phyloP scores from a whole-genome alignment of 495 filamentous ascomycete genomes.

The Pyronema omphalodes region DNA sequence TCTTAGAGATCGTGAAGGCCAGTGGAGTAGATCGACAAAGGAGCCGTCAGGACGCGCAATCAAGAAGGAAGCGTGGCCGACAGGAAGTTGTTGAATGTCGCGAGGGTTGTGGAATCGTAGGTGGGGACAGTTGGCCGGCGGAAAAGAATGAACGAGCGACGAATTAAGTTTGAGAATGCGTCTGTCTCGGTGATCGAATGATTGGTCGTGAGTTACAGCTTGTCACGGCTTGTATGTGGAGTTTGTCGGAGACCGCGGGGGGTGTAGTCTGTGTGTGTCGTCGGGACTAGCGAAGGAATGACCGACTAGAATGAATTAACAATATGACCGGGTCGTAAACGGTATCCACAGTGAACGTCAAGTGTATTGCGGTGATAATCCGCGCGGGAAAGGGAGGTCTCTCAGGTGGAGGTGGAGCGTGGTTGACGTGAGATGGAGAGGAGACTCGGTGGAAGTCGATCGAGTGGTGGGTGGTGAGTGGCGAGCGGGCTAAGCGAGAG shows the following conservation, averaged over 20 bases:
- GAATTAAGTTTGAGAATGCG: neutral
- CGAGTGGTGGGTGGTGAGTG: neutral
- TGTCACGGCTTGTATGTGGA: neutral
- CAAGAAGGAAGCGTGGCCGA: neutral
- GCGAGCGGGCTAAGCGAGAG: neutral
- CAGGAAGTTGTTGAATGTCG: neutral
- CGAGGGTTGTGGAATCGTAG: neutral
- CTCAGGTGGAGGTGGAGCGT: neutral
- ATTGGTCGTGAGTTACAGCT: neutral
- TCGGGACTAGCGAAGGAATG: neutral
- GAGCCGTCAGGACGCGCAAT: neutral
- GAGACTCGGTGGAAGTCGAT: neutral
- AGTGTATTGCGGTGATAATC: neutral
- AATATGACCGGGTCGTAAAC: neutral
- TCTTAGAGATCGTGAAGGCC: neutral
- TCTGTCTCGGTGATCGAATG: neutral
- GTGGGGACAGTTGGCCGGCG: neutral
- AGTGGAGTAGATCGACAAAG: neutral
- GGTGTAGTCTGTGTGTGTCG: too few relatives aligned
- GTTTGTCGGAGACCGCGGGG: neutral
- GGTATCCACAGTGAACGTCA: neutral
- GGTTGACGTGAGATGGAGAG: neutral
- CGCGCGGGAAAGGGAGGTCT: neutral
- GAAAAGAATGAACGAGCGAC: conserved; percentile 2
- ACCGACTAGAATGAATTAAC: neutral